These are phyloP conservation scores for Suillus placidus DNA, from an alignment of 768 basidiomycete genomes.

Conservation along the genomic window DNA sequence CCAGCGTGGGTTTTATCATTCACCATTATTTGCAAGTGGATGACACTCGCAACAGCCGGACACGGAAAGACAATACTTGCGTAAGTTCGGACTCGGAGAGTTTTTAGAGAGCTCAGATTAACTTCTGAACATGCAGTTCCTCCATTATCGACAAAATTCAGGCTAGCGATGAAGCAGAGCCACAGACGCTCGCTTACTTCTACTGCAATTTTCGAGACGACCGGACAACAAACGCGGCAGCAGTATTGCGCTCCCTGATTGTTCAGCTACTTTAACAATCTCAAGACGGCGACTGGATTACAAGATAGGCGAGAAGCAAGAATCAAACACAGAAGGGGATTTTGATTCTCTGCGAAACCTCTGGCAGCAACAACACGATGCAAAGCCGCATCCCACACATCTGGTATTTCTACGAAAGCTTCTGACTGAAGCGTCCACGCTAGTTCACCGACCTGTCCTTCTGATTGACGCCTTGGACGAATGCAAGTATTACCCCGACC, in stretches of 20 bases:
- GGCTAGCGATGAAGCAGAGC: background rate
- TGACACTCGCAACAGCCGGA: background rate
- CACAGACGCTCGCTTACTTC: conserved; percentile 15
- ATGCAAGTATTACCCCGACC: conserved; percentile 7
- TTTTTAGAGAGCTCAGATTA: background rate
- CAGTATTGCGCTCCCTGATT: conserved; percentile 22
- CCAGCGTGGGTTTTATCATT: background rate
- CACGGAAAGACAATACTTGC: background rate
- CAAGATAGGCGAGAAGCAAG: background rate
- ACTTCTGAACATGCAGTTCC: conserved; percentile 6
- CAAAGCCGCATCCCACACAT: background rate
- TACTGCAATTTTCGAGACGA: conserved; percentile 26
- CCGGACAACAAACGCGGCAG: conserved; percentile 9
- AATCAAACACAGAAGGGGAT: background rate
- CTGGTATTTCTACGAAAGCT: background rate
- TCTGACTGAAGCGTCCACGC: background rate
- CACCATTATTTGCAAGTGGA: too few relatives aligned
- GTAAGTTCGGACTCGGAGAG: background rate
- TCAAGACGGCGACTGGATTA: background rate
- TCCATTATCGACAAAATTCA: background rate
- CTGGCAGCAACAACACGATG: background rate
- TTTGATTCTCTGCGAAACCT: background rate
- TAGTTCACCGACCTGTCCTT: background rate
- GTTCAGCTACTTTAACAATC: too few relatives aligned
- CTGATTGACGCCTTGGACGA: conserved; percentile 20